Evolutionary conservation across 805 yeast species (phyloP), one percentile per base, ranked within the genome.

Genomic region (Starmerella apis): DNA sequence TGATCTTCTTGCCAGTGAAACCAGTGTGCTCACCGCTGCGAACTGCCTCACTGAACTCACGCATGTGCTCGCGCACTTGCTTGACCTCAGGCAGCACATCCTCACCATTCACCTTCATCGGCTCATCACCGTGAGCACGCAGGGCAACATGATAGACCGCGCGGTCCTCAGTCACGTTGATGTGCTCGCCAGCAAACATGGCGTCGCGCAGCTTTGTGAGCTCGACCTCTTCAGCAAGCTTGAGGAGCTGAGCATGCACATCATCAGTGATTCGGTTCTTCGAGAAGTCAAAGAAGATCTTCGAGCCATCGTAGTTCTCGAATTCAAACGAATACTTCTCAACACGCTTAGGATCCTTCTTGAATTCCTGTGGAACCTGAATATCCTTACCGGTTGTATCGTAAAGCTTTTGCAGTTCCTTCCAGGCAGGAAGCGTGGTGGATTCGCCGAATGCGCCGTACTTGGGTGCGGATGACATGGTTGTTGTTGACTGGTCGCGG

Each of bases 131-230:
- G 70, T 92, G 83, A 79, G 94, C 90, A 78, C 99, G 83, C 63
- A 92, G 78, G 31, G 97, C 99, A 62, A 80, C 86, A 72, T 92
- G 99, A 77, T 77, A 92, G 43, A 92, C 99, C 36, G 99, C 97
- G 33, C 70, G 64, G 71, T 80, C 83, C 73, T 92, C 99, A 55
- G 99, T 92, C 71, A 78, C 78, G 77, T 92, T 92, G 76, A 92
- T 87, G 71, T 86, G 87, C 53, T 80, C 84, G 68, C 99, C 99
- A 27, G 76, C 77, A 65, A 92, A 92, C 87, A 92, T 81, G 50
- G 76, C 85, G 63, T 90, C 94, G 68, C 97, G 80, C 66, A 92
- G 79, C 52, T 74, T 65, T 68, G 86, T 92, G 60, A 92, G 88
- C 48, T 80, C 77, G 59, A 96, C 88, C 70, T 92, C 94, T 66